Evolutionary conservation across 148 eudicot species (phyloP).

Genomic region (Spergularia marina): DNA sequence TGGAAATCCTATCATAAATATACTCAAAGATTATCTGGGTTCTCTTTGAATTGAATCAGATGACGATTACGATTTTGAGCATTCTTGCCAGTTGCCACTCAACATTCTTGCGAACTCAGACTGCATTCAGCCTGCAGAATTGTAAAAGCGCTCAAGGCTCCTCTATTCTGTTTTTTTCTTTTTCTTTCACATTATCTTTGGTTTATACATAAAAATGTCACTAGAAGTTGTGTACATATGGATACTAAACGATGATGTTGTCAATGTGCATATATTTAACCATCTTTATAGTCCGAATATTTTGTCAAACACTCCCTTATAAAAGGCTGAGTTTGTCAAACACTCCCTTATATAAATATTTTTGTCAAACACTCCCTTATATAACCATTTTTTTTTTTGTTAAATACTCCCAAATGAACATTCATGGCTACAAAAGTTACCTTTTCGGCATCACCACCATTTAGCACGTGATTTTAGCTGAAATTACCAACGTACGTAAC

Average conservation of each 20-base stretch:
- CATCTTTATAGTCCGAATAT: no score
- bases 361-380: no score
- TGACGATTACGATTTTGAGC: neutral
- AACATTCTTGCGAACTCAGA: neutral
- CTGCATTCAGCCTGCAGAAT: neutral
- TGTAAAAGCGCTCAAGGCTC: neutral
- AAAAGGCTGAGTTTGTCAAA: no score
- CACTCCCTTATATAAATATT: no score
- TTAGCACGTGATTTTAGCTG: no score
- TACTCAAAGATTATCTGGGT: constrained; percentile 61
- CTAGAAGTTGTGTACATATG: neutral
- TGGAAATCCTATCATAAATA: constrained; percentile 33
- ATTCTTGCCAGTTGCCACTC: neutral
- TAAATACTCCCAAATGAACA: no score
- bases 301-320: no score
- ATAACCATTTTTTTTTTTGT: no score
- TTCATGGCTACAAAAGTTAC: no score
- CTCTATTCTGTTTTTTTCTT: neutral
- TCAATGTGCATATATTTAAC: neutral
- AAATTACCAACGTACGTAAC: no score
- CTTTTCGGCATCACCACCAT: no score
- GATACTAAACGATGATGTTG: neutral
- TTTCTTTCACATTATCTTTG: neutral
- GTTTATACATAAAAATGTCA: neutral
- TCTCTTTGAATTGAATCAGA: constrained; percentile 38